phyloP scores from a whole-genome alignment of 192 early-diverging fungal genomes.

The Rhizophagus prolifer region DNA sequence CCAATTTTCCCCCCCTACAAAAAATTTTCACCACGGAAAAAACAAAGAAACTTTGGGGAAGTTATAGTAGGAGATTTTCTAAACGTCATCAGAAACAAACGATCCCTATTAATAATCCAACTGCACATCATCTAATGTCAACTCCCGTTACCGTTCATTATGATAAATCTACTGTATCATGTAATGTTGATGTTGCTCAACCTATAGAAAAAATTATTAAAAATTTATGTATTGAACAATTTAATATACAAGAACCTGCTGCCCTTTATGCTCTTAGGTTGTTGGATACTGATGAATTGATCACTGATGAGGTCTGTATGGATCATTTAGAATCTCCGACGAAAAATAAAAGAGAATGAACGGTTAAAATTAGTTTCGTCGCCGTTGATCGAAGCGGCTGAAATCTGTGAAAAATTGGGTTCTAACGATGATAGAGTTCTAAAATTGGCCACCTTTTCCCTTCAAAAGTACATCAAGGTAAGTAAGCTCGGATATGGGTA shows the following conservation, averaged over 20 bases:
- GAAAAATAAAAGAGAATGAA: conserved; percentile 26
- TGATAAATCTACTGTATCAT: conserved; percentile 15
- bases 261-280: conserved; percentile 22
- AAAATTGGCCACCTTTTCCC: conserved; percentile 59
- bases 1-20: not conserved
- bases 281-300: conserved; percentile 26
- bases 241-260: conserved; percentile 29
- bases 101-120: not conserved
- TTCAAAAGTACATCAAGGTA: conserved; percentile 66
- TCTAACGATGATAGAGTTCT: conserved; percentile 52
- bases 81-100: not conserved
- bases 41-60: not conserved
- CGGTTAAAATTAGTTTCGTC: conserved; percentile 27
- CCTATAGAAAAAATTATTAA: conserved; percentile 22
- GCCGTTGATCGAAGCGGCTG: conserved; percentile 29
- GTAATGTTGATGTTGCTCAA: conserved; percentile 27
- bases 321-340: conserved; percentile 31
- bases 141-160: conserved; percentile 11
- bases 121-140: conserved; percentile 4
- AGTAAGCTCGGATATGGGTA: not conserved
- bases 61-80: not conserved
- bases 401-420: conserved; percentile 26
- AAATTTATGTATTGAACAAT: conserved; percentile 26
- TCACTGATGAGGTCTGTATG: conserved; percentile 31
- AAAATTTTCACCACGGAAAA: not conserved